phyloP scores from a whole-genome alignment of 176 grass and related monocot species.

The Neostapfia colusana region DNA sequence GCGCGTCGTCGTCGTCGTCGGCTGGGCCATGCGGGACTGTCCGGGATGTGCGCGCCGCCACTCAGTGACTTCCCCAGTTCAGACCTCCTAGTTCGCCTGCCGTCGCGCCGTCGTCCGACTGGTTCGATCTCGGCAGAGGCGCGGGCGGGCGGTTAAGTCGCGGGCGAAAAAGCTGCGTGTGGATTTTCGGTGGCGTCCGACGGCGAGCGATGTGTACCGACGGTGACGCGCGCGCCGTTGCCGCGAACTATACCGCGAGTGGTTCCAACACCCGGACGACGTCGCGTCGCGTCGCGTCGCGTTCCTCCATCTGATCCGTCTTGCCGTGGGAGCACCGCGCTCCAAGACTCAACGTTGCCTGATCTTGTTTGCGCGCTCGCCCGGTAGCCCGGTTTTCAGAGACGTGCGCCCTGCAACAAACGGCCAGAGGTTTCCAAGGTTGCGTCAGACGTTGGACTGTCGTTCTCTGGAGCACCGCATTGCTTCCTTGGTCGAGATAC shows the following conservation, averaged over 20 bases:
- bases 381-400: slow-evolving; percentile 20
- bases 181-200: slow-evolving; percentile 8
- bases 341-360: not conserved
- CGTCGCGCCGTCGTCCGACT: not conserved
- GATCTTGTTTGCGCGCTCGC: not conserved
- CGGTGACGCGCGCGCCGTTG: not conserved
- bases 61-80: slow-evolving; percentile 21
- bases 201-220: slow-evolving; percentile 25
- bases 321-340: not conserved
- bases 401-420: not conserved
- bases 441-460: slow-evolving; percentile 13
- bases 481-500: not conserved
- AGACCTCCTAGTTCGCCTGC: not conserved
- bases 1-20: not conserved
- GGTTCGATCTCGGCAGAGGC: not conserved
- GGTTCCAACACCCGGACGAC: not conserved
- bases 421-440: not conserved
- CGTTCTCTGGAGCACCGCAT: not conserved
- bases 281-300: not conserved
- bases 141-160: not conserved
- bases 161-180: slow-evolving; percentile 39
- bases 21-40: not conserved
- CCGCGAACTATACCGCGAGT: not conserved
- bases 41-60: slow-evolving; percentile 13
- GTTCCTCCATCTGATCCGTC: not conserved